These are phyloP conservation scores for Saccharomycopsis amapae DNA, from an alignment of 805 yeast species.

Conservation along the genomic window DNA sequence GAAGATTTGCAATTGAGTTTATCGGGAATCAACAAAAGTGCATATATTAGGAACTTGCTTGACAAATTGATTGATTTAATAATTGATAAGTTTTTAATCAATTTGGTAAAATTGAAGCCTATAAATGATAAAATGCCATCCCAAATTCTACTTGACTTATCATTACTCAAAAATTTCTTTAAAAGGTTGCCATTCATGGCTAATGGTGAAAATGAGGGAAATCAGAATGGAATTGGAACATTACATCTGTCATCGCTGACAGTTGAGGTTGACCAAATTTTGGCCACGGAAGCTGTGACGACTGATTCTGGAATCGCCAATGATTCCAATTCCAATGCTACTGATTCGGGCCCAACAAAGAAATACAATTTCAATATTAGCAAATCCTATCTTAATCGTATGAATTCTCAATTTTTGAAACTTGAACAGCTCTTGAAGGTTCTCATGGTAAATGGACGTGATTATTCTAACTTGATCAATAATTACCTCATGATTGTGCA, in stretches of 20 bases:
- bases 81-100: constrained; percentile 46
- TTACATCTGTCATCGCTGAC: too few relatives aligned
- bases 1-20: constrained; percentile 39
- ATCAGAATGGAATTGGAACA: not conserved
- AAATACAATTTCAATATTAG: constrained; percentile 22
- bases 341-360: not conserved
- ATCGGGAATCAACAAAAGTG: constrained; percentile 56
- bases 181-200: constrained; percentile 24
- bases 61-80: constrained; percentile 69
- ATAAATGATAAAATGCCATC: constrained; percentile 52
- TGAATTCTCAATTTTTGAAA: constrained; percentile 34
- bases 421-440: constrained; percentile 65
- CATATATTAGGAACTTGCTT: constrained; percentile 65
- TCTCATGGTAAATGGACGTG: constrained; percentile 55
- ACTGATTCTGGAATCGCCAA: too few relatives aligned
- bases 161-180: constrained; percentile 44
- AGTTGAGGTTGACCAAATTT: too few relatives aligned
- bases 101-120: constrained; percentile 58
- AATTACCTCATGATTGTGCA: constrained; percentile 60
- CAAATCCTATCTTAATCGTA: constrained; percentile 35
- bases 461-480: constrained; percentile 55
- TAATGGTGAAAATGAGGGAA: constrained; percentile 16
- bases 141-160: constrained; percentile 71
- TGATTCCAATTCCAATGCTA: not conserved
- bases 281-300: too few relatives aligned